Conservation (phyloP, 2,329 filamentous ascomycete genomes). For the Venturia nashicola region DNA sequence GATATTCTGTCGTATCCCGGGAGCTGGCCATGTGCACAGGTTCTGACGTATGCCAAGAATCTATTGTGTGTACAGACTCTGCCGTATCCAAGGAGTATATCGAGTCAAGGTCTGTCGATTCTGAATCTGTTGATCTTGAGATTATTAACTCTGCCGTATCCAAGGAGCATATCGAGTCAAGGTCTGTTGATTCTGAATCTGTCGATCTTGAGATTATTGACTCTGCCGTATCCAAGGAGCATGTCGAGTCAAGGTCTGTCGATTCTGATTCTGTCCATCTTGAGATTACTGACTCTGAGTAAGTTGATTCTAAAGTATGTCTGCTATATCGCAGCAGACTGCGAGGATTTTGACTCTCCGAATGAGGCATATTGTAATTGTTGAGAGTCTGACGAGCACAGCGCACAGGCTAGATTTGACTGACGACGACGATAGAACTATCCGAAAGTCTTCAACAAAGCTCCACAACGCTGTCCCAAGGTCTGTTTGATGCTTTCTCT, state of each 20-base stretch:
- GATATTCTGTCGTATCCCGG: neutral
- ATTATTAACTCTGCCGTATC: neutral
- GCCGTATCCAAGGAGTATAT: neutral
- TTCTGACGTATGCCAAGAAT: neutral
- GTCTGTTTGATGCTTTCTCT: neutral
- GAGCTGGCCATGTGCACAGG: neutral
- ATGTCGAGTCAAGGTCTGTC: neutral
- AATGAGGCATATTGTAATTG: neutral
- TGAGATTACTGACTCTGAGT: neutral
- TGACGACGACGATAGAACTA: neutral
- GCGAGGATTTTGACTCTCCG: neutral
- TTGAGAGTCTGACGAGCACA: too few relatives aligned
- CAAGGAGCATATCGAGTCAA: neutral
- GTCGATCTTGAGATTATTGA: too few relatives aligned
- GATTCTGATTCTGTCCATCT: neutral
- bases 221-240: neutral
- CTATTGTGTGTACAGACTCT: neutral
- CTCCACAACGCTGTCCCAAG: neutral
- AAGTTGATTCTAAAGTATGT: neutral
- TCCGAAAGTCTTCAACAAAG: neutral
- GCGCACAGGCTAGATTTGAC: neutral
- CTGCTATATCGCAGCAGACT: neutral
- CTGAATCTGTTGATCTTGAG: too few relatives aligned
- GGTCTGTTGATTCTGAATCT: too few relatives aligned
- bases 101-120: too few relatives aligned